These are phyloP conservation scores for Serendipita indica DNA, from an alignment of 768 basidiomycete species.

Conservation along the genomic window DNA sequence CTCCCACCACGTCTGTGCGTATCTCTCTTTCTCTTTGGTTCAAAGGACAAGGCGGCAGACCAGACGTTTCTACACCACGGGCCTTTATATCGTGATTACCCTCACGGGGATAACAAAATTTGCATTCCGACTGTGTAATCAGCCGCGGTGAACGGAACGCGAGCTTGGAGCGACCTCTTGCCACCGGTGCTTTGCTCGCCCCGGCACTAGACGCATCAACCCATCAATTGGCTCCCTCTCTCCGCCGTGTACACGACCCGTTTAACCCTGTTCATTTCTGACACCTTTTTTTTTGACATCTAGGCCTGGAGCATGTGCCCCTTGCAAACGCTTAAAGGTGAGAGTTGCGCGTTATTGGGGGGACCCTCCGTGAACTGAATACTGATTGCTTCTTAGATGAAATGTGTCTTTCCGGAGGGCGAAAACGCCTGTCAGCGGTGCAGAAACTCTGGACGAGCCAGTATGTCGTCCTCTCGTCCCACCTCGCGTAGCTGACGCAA, in stretches of 20 bases:
- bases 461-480: background rate
- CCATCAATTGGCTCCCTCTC: background rate
- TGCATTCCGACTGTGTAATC: background rate
- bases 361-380: no score
- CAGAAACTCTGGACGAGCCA: background rate
- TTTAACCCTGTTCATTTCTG: background rate
- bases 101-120: background rate
- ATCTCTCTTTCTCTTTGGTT: background rate
- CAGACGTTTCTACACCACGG: background rate
- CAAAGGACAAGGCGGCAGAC: background rate
- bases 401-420: constrained; percentile 4
- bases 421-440: background rate
- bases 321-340: background rate
- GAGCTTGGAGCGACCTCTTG: background rate
- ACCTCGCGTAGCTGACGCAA: background rate
- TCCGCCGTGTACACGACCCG: no score
- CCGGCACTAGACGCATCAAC: background rate
- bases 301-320: constrained; percentile 1
- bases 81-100: no score
- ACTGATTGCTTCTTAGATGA: no score
- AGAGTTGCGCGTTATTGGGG: background rate
- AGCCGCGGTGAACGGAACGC: no score
- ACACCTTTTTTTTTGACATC: background rate
- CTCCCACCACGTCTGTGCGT: background rate
- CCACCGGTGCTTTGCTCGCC: background rate